Conservation (phyloP, 1,284 basidiomycete species). For the Puccinia hordei region DNA sequence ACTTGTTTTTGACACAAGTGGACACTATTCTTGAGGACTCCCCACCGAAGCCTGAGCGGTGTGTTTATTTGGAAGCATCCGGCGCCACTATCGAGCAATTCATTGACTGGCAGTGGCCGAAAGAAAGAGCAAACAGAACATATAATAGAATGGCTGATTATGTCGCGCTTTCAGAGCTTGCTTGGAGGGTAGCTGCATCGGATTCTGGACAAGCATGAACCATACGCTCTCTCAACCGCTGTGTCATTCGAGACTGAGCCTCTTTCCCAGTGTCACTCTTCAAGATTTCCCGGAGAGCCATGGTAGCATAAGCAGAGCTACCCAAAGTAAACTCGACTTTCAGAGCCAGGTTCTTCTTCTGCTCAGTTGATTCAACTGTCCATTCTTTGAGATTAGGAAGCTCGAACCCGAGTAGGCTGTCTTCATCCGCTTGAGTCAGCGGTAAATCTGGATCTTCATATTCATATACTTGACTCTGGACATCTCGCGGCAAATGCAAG, state of each 20-base stretch:
- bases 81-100: neutral
- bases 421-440: conserved; percentile 91
- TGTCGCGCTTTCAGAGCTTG: neutral
- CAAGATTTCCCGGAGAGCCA: conserved; percentile 49
- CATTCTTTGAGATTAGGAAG: conserved; percentile 34
- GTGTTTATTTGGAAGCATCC: neutral
- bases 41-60: too few relatives aligned
- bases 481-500: conserved; percentile 76
- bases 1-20: too few relatives aligned
- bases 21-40: neutral
- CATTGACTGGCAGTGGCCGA: neutral
- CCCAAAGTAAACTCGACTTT: conserved; percentile 48
- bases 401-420: conserved; percentile 78
- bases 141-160: neutral
- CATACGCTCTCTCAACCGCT: conserved; percentile 37
- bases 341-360: conserved; percentile 40
- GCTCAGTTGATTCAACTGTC: neutral
- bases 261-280: conserved; percentile 44
- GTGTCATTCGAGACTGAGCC: conserved; percentile 43
- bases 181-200: neutral
- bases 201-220: neutral
- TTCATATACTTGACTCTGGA: conserved; percentile 76
- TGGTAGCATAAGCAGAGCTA: conserved; percentile 50
- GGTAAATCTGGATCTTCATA: conserved; percentile 92
- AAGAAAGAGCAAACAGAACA: neutral